phyloP scores from a whole-genome alignment of 2,329 filamentous ascomycete genomes.

The Talaromyces amestolkiae region DNA sequence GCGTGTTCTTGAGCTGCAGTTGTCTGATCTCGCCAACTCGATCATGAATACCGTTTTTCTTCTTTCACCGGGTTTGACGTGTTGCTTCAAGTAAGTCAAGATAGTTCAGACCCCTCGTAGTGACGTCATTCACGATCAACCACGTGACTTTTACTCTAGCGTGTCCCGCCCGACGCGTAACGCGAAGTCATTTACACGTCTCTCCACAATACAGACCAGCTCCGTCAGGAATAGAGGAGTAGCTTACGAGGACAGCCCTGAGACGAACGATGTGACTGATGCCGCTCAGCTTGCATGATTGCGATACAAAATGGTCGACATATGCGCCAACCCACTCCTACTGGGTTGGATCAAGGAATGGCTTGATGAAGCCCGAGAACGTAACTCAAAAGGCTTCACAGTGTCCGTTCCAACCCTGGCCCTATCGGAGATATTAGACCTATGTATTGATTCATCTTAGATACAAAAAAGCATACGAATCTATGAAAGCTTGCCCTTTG shows the following conservation, averaged over 20 bases:
- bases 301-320: slow-evolving; percentile 33
- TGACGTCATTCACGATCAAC: background rate
- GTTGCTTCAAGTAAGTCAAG: too few relatives aligned
- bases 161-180: slow-evolving; percentile 2
- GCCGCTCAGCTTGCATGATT: background rate
- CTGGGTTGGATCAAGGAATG: slow-evolving; percentile 74
- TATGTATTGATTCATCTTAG: slow-evolving; percentile 36
- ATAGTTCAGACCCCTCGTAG: too few relatives aligned
- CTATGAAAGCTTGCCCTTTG: slow-evolving; percentile 71
- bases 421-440: background rate
- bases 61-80: background rate
- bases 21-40: background rate
- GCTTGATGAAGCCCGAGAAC: slow-evolving; percentile 67
- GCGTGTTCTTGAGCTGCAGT: background rate
- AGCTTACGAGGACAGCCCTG: background rate
- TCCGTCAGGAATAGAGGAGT: background rate
- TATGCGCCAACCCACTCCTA: slow-evolving; percentile 67
- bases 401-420: slow-evolving; percentile 35
- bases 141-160: background rate
- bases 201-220: background rate
- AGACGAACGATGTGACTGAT: background rate
- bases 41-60: background rate
- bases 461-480: slow-evolving; percentile 73
- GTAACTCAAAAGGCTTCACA: slow-evolving; percentile 66
- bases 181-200: background rate